Evolutionary conservation across 805 yeast species (phyloP), one percentile per base, ranked within the genome.

Genomic region (Hanseniaspora vineae): DNA sequence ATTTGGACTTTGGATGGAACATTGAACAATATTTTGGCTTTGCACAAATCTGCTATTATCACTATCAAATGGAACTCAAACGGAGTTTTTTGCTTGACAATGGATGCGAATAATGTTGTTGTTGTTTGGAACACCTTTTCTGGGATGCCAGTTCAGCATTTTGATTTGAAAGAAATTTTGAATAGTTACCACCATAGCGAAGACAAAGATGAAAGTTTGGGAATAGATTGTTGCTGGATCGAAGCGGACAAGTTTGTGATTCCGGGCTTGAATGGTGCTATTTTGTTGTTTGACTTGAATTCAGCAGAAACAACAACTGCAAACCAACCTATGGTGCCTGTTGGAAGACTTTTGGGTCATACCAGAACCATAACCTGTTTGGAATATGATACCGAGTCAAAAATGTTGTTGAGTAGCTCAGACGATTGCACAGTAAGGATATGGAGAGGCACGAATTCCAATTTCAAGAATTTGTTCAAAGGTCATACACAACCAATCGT

Each of bases 1-100:
- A 67, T 84, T n/a, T 88, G 95, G 95, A 73, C 80, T 11, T 69
- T 75, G 0, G 81, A 77, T 44, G 95, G 95, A 0, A 71, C 73
- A 31, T 66, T 86, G 37, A 68, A 75, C 50, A 80, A 78, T 45
- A 73, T 75, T 1, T 62, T 79, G 54, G 68, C 71, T 23, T 58
- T 73, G 35, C 84, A 79, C 54, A 67, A 69, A 42, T 61, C 75
- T 2, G 76, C 89, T 0, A 70, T 87, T 0, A 55, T 78, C 10
- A 58, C 70, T 1, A 64, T 83, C 3, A 60, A 67, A 47, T 87
- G 95, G 95, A 80, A 76, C 49, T 61, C 66, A 9, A 65, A 71
- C 15, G 78, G 81, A 2, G 66, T 71, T 10, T 71, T 71, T 56
- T 59, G 85, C 6, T 57, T 84, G 15, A 73, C 88, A 0, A 63